These are phyloP conservation scores for Cucurbita ficifolia DNA, from an alignment of 306 rosid species.

Conservation along the genomic window DNA sequence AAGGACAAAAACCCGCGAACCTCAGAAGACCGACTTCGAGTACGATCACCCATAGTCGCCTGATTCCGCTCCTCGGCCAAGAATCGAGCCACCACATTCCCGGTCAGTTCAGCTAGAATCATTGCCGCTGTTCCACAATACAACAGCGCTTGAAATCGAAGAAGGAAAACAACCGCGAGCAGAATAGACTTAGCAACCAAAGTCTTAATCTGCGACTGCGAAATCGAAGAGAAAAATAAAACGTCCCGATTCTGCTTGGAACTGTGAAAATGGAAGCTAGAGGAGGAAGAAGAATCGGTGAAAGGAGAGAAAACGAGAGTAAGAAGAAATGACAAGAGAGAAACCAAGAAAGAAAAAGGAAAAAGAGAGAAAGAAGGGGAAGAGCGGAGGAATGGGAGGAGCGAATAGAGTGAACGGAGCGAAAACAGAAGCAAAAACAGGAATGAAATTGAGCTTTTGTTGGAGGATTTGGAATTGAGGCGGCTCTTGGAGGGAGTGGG, in stretches of 20 bases:
- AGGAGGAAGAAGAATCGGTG: conserved; percentile 13
- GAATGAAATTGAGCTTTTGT: conserved; percentile 33
- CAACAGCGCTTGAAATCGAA: conserved; percentile 71
- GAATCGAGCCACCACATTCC: conserved; percentile 39
- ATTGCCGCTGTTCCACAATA: conserved; percentile 80
- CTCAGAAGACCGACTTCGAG: conserved; percentile 14
- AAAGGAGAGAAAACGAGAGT: conserved; percentile 28
- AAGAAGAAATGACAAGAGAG: conserved; percentile 38
- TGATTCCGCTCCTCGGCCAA: conserved; percentile 14
- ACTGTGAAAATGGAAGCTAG: conserved; percentile 28
- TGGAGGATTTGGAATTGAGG: conserved; percentile 24
- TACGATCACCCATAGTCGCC: conserved; percentile 2
- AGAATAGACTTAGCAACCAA: conserved; percentile 43
- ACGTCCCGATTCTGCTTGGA: conserved; percentile 21
- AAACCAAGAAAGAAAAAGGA: conserved; percentile 64
- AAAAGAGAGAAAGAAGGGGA: conserved; percentile 69
- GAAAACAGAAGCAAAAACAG: conserved; percentile 57
- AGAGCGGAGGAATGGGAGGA: conserved; percentile 67
- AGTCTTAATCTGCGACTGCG: conserved; percentile 32
- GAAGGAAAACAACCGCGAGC: conserved; percentile 57
- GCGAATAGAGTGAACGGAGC: conserved; percentile 55
- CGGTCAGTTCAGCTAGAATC: conserved; percentile 76
- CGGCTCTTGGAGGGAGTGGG: conserved; percentile 64
- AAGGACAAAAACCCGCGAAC: conserved; percentile 50
- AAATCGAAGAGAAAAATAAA: conserved; percentile 21